Evolutionary conservation across 306 rosid genomes (phyloP).

Genomic region (Ormosia semicastrata): DNA sequence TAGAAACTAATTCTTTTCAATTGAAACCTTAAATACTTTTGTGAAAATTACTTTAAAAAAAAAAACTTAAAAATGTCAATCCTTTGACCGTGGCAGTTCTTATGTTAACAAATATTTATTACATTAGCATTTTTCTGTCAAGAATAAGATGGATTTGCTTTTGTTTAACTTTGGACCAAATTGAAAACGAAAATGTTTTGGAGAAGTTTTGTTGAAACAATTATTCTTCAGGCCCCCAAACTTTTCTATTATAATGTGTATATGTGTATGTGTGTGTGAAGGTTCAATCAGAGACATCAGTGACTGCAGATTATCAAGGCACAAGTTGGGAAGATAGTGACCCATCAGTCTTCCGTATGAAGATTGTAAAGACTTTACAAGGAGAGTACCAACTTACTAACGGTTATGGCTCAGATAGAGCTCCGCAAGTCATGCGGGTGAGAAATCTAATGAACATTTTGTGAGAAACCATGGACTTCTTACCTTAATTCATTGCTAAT

Average conservation of each 20-base stretch:
- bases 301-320: conserved; percentile 52
- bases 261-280: neutral
- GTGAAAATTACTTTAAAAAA: neutral
- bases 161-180: neutral
- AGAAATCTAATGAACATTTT: neutral
- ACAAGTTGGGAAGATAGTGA: conserved; percentile 49
- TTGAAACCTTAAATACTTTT: neutral
- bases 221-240: neutral
- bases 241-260: neutral
- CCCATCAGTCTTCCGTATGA: conserved; percentile 52
- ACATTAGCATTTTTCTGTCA: neutral
- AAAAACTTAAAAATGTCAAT: neutral
- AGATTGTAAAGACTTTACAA: neutral
- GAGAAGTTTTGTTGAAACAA: neutral
- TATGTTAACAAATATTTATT: neutral
- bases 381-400: conserved; percentile 67
- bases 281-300: conserved; percentile 41
- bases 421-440: conserved; percentile 47
- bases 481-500: neutral
- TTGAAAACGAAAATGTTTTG: neutral
- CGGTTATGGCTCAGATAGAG: conserved; percentile 58
- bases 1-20: no score
- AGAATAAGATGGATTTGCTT: neutral
- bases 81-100: neutral
- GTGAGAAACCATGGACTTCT: neutral